These are phyloP conservation scores for Forsythia viridissima DNA, from an alignment of 257 asterid species.

Conservation along the genomic window DNA sequence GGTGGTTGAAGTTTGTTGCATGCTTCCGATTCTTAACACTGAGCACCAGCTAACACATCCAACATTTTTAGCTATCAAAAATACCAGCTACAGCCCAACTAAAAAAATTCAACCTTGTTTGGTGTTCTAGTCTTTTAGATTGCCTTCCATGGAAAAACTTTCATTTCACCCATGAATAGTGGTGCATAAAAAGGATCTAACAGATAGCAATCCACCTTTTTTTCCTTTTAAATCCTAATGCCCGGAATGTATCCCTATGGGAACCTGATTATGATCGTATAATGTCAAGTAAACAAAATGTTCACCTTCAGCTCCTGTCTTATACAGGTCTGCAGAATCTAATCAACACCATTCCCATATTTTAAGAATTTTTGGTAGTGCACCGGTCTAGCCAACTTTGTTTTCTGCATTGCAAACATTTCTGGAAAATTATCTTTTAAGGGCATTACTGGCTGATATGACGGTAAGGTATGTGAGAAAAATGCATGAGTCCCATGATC, in stretches of 20 bases:
- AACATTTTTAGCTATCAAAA: too few species aligned
- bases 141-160: too few species aligned
- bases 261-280: neutral
- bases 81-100: too few species aligned
- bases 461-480: neutral
- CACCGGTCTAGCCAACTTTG: neutral
- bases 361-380: neutral
- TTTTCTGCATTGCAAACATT: neutral
- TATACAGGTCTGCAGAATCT: neutral
- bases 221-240: neutral
- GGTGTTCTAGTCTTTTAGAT: too few species aligned
- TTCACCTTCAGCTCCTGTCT: neutral
- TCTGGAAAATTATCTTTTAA: neutral
- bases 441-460: neutral
- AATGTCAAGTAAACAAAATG: neutral
- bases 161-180: too few species aligned
- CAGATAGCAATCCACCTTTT: too few species aligned
- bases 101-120: too few species aligned
- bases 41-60: too few species aligned
- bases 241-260: neutral
- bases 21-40: too few species aligned
- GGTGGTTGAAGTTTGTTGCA: too few species aligned
- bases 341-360: neutral
- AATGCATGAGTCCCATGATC: neutral
- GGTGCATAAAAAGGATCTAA: too few species aligned